These are phyloP conservation scores for Colletotrichum godetiae DNA, from an alignment of 2,329 filamentous ascomycete genomes.

Conservation along the genomic window DNA sequence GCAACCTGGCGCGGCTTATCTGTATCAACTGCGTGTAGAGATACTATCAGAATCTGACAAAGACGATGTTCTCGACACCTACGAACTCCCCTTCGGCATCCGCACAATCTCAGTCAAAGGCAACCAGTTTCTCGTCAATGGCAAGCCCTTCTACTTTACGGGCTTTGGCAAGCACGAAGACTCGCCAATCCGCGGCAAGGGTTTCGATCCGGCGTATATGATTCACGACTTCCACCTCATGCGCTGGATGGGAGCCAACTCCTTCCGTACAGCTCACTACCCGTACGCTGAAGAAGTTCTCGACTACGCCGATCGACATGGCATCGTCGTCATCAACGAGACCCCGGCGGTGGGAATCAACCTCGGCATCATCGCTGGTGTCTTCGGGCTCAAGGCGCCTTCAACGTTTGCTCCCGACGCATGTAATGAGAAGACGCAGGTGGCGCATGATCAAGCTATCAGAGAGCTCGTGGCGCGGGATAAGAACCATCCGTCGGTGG, in stretches of 20 bases:
- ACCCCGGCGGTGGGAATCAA: slow-evolving; percentile 43
- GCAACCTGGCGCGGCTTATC: slow-evolving; percentile 43
- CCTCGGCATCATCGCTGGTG: slow-evolving; percentile 34
- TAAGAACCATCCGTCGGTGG: slow-evolving; percentile 43
- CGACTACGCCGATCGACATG: slow-evolving; percentile 43
- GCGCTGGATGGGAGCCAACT: slow-evolving; percentile 45
- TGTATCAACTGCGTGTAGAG: slow-evolving; percentile 40
- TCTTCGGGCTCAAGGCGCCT: slow-evolving; percentile 17
- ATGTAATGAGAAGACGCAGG: slow-evolving; percentile 34
- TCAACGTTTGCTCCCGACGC: slow-evolving; percentile 38
- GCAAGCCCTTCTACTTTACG: slow-evolving; percentile 43
- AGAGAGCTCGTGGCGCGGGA: slow-evolving; percentile 41
- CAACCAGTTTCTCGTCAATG: slow-evolving; percentile 42
- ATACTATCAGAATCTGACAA: slow-evolving; percentile 25
- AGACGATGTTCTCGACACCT: slow-evolving; percentile 34
- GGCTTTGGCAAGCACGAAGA: slow-evolving; percentile 46
- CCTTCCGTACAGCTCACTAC: slow-evolving; percentile 45
- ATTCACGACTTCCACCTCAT: slow-evolving; percentile 45
- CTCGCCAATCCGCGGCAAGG: slow-evolving; percentile 42
- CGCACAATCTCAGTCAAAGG: slow-evolving; percentile 39
- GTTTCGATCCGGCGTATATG: slow-evolving; percentile 44
- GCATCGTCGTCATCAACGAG: slow-evolving; percentile 44
- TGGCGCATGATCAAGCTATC: slow-evolving; percentile 38
- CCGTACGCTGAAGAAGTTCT: slow-evolving; percentile 45
- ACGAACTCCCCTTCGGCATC: slow-evolving; percentile 39